Conservation (phyloP, 2,329 filamentous ascomycete species). For the Rachicladosporium sp. region DNA sequence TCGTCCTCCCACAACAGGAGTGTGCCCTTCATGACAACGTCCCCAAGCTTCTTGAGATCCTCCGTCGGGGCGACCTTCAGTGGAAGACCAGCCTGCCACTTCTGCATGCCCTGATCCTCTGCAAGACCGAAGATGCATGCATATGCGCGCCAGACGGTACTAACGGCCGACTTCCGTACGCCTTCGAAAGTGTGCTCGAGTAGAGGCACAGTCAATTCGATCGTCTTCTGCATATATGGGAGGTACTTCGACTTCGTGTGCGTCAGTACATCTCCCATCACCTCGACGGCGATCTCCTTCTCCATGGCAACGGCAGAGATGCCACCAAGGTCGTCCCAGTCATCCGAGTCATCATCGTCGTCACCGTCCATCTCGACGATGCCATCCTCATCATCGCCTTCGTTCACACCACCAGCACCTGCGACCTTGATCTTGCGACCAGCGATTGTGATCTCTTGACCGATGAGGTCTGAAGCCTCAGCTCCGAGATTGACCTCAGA, state of each 20-base stretch:
- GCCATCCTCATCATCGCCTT: conserved; percentile 45
- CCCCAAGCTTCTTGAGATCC: conserved; percentile 73
- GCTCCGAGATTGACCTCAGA: conserved; percentile 65
- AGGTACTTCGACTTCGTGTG: conserved; percentile 71
- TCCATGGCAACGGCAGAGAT: conserved; percentile 85
- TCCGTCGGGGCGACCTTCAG: conserved; percentile 65
- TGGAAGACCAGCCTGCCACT: conserved; percentile 83
- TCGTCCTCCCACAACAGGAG: conserved; percentile 81
- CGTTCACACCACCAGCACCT: conserved; percentile 35
- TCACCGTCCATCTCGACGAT: conserved; percentile 41
- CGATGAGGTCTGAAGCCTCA: conserved; percentile 60
- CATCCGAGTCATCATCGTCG: conserved; percentile 65
- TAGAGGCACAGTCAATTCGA: conserved; percentile 68
- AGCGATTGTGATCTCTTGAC: conserved; percentile 62
- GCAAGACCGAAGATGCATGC: conserved; percentile 80
- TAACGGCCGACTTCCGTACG: conserved; percentile 80
- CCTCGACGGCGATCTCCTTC: conserved; percentile 94
- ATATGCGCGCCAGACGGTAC: conserved; percentile 87
- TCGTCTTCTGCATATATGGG: conserved; percentile 77
- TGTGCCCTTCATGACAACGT: conserved; percentile 74
- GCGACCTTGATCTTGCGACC: conserved; percentile 81
- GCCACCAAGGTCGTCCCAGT: conserved; percentile 71
- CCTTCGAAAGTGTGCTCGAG: conserved; percentile 86
- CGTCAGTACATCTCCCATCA: conserved; percentile 82
- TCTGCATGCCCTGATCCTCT: conserved; percentile 62